Percentiles rank a stretch among this genome's conserved stretches.
These are phyloP conservation scores for Solanum raphanifolium DNA, from an alignment of 257 asterid species.

Conservation along the genomic window DNA sequence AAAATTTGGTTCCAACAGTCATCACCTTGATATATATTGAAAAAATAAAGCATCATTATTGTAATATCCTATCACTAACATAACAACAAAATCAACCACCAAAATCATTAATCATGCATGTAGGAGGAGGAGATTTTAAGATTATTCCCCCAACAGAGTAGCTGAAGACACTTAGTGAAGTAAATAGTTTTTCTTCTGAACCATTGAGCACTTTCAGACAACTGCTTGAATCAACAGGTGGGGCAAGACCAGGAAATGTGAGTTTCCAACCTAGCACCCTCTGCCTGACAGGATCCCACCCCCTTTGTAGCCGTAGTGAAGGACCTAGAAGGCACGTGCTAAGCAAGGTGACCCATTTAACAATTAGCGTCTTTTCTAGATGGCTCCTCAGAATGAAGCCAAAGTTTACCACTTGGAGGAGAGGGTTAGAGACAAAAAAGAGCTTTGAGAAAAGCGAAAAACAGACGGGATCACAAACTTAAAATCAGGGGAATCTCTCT, in stretches of 20 bases:
- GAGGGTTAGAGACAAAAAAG: not conserved
- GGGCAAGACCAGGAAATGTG: not conserved
- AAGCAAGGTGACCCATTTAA: not conserved
- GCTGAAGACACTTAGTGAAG: not conserved
- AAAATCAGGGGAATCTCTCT: not conserved
- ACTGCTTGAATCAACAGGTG: not conserved
- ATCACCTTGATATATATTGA: not conserved
- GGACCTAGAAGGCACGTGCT: not conserved
- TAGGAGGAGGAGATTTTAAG: not conserved
- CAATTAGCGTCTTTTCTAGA: not conserved
- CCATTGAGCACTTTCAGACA: not conserved
- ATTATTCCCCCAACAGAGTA: not conserved
- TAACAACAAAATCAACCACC: not conserved
- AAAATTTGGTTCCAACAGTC: not conserved
- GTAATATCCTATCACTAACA: not conserved
- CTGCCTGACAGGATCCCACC: not conserved
- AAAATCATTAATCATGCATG: not conserved
- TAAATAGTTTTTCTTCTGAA: not conserved
- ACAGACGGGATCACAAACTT: not conserved
- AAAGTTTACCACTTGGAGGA: not conserved
- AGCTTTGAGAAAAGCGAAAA: not conserved
- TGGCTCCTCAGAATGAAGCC: not conserved
- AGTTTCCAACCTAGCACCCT: not conserved
- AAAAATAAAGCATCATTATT: not conserved
- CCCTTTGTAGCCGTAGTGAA: not conserved